Conservation (phyloP, 2,329 filamentous ascomycete species). For the Talaromyces albobiverticillius region DNA sequence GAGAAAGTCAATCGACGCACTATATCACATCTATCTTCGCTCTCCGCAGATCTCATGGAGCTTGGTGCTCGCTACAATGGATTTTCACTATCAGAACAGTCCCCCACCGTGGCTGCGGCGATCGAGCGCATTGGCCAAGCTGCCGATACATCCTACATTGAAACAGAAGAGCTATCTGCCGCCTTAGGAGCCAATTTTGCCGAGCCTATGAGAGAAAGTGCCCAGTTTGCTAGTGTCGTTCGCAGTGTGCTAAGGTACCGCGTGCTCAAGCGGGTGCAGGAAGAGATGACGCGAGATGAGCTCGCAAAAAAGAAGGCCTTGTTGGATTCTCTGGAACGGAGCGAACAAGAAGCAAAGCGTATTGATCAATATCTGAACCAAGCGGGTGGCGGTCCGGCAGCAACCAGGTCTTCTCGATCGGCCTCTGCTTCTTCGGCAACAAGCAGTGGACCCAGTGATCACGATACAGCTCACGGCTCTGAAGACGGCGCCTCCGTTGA, state of each 20-base stretch:
- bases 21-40: slow-evolving; percentile 75
- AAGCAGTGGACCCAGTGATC: slow-evolving; percentile 40
- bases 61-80: slow-evolving; percentile 95
- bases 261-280: slow-evolving; percentile 89
- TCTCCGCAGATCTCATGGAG: slow-evolving; percentile 86
- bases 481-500: slow-evolving; percentile 90
- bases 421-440: slow-evolving; percentile 53
- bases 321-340: slow-evolving; percentile 85
- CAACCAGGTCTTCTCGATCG: slow-evolving; percentile 61
- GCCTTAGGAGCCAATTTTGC: slow-evolving; percentile 91
- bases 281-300: slow-evolving; percentile 95
- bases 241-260: slow-evolving; percentile 83
- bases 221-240: slow-evolving; percentile 94
- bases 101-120: slow-evolving; percentile 80
- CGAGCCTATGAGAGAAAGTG: slow-evolving; percentile 95
- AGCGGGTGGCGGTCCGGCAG: slow-evolving; percentile 48
- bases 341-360: slow-evolving; percentile 85
- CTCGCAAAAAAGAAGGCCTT: slow-evolving; percentile 79
- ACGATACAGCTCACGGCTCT: slow-evolving; percentile 52
- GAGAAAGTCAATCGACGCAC: slow-evolving; percentile 94
- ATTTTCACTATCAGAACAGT: slow-evolving; percentile 91
- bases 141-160: slow-evolving; percentile 92
- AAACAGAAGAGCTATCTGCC: slow-evolving; percentile 84
- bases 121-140: slow-evolving; percentile 95
- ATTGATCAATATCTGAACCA: slow-evolving; percentile 85